A percentile compares a stretch with the other conserved stretches of the same genome.
Conservation (phyloP, 768 basidiomycete genomes). For the Auriculariales sp. region DNA sequence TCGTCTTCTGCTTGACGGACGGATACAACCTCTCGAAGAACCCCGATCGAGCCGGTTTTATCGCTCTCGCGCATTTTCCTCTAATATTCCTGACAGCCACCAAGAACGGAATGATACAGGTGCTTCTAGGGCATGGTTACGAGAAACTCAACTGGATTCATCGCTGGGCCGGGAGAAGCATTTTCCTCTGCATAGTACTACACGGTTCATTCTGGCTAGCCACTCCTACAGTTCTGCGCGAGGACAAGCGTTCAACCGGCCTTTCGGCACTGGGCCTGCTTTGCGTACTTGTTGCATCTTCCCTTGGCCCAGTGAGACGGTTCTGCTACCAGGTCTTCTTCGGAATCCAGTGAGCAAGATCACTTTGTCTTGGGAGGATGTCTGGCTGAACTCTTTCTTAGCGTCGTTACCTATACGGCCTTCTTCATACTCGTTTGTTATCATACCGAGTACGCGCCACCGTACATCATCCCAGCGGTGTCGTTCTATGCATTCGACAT, state of each 20-base stretch:
- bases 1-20: conserved; percentile 46
- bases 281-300: conserved; percentile 48
- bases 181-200: conserved; percentile 17
- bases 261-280: conserved; percentile 53
- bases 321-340: conserved; percentile 59
- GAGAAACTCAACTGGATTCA: conserved; percentile 47
- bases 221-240: conserved; percentile 39
- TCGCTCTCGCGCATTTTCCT: conserved; percentile 44
- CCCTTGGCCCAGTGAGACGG: conserved; percentile 44
- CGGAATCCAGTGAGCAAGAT: conserved; percentile 46
- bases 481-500: conserved; percentile 72
- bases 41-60: conserved; percentile 68
- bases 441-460: conserved; percentile 65
- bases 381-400: conserved; percentile 10
- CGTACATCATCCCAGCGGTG: conserved; percentile 74
- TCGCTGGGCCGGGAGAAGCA: conserved; percentile 38
- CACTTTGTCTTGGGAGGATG: neutral
- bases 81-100: conserved; percentile 41
- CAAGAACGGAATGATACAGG: conserved; percentile 32
- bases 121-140: conserved; percentile 30
- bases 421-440: conserved; percentile 66
- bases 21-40: conserved; percentile 49
- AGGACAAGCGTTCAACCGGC: conserved; percentile 52
- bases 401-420: conserved; percentile 34
- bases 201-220: conserved; percentile 62